These are phyloP conservation scores for Stachybotrys chlorohalonatus DNA, from an alignment of 2,329 filamentous ascomycete species.

Conservation along the genomic window DNA sequence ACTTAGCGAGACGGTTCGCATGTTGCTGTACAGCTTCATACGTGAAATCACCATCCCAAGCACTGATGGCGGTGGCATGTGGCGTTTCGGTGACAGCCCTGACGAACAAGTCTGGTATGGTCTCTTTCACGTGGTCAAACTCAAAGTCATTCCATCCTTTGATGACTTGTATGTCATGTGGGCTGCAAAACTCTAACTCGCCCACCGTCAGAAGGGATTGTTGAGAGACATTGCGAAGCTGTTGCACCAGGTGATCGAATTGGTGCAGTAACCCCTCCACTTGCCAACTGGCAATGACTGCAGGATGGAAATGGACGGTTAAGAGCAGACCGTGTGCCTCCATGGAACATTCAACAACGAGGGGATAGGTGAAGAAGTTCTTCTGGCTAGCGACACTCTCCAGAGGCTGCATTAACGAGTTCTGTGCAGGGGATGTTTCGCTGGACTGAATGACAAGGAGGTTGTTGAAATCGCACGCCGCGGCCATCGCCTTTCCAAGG, in stretches of 20 bases:
- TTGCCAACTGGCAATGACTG: conserved; percentile 7
- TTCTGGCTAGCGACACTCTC: conserved; percentile 3
- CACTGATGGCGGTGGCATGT: conserved; percentile 2
- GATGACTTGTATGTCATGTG: conserved; percentile 7
- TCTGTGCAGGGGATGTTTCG: neutral
- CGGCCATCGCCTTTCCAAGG: conserved; percentile 5
- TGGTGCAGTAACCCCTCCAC: conserved; percentile 5
- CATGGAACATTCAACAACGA: conserved; percentile 12
- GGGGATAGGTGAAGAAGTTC: conserved; percentile 14
- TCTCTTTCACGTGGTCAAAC: neutral
- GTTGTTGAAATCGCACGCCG: conserved; percentile 13
- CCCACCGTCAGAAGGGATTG: conserved; percentile 3
- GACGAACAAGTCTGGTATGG: conserved; percentile 3
- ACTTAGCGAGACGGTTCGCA: conserved; percentile 2
- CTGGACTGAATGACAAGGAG: conserved; percentile 18
- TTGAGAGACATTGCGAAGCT: conserved; percentile 5
- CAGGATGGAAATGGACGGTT: conserved; percentile 6
- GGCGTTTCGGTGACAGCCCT: neutral
- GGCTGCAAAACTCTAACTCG: conserved; percentile 5
- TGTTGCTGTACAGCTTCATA: conserved; percentile 3
- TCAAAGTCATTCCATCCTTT: conserved; percentile 3
- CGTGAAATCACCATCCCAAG: conserved; percentile 11
- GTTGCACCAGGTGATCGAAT: conserved; percentile 7
- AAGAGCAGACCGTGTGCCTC: conserved; percentile 3
- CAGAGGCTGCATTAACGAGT: conserved; percentile 1